Conservation (phyloP, 2,329 filamentous ascomycete genomes). For the Neofusicoccum cordaticola region DNA sequence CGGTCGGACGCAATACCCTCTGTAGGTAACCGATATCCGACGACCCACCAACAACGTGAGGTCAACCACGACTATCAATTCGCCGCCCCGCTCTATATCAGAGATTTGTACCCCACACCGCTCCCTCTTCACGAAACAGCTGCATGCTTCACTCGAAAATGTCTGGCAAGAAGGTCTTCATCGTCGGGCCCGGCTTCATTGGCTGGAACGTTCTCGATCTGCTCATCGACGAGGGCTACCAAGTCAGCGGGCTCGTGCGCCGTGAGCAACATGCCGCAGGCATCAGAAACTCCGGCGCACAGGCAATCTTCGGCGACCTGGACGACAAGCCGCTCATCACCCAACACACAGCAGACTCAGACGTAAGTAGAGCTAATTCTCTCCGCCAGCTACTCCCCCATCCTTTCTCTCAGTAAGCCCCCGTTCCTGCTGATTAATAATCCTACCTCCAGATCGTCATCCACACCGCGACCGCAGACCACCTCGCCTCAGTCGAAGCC, state of each 20-base stretch:
- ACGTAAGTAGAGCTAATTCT: constrained; percentile 23
- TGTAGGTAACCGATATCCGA: not conserved
- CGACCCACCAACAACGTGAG: not conserved
- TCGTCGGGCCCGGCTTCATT: constrained; percentile 49
- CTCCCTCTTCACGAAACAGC: not conserved
- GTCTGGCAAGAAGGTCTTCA: constrained; percentile 34
- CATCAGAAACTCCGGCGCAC: constrained; percentile 37
- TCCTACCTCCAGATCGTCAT: constrained; percentile 29
- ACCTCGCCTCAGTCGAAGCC: constrained; percentile 45
- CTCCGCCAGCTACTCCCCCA: constrained; percentile 23
- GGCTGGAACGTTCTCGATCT: constrained; percentile 48
- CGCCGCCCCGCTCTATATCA: not conserved
- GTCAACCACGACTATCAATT: not conserved
- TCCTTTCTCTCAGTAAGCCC: not conserved
- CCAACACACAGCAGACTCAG: constrained; percentile 36
- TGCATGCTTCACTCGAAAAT: not conserved
- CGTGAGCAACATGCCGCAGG: constrained; percentile 37
- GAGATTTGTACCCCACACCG: not conserved
- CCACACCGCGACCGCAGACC: constrained; percentile 51
- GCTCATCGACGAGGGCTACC: constrained; percentile 42
- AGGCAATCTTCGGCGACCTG: constrained; percentile 42
- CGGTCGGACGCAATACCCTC: no score
- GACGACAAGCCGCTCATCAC: constrained; percentile 42
- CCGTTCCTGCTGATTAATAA: not conserved
- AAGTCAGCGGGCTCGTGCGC: constrained; percentile 44